Evolutionary conservation across 331 rosid species (phyloP), one percentile per base, ranked within the genome.

Genomic region (Cydonia oblonga): DNA sequence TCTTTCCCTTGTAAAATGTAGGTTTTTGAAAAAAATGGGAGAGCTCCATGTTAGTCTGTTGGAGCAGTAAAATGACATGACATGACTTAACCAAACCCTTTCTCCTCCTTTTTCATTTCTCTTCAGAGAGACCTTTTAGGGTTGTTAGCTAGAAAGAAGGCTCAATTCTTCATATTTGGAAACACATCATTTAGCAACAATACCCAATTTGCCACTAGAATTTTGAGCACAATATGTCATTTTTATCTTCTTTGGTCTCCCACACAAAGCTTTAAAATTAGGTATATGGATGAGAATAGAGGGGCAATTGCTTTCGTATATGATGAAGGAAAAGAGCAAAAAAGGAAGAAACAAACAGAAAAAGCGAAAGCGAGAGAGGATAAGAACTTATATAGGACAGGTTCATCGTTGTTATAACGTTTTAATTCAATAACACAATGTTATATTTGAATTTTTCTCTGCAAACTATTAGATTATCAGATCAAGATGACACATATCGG

Each of bases 261-360:
- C 54, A 49, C 9, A 5, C 18, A 71, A 71, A 24, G 57, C 40
- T 74, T 71, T 64, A 69, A 74, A 76, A 60, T 42, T 62, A 29
- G 80, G 72, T 61, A 78, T 78, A 76, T 81, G 92, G 96, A 78
- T 82, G 87, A 77, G 74, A 76, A 74, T 69, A 76, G 72, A 70
- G 30, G 77, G 71, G 46, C 64, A 75, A 75, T 86, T 79, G 84
- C 86, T 87, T 89, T 84, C 90, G 23, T 42, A 61, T 2, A 29
- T 10, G 29, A 76, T 49, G 20, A 80, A 67, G 72, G 70, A 83
- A 72, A 52, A 76, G 49, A 73, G 74, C 69, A 2, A 79, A 80
- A 71, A 71, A 74, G 70, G 67, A 78, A 75, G 64, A 68, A 46
- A 46, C 1, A 16, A 46, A 46, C 1, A 46, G 53, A 15, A 46